Conservation (phyloP, 306 rosid genomes). For the Begonia loranthoides region DNA sequence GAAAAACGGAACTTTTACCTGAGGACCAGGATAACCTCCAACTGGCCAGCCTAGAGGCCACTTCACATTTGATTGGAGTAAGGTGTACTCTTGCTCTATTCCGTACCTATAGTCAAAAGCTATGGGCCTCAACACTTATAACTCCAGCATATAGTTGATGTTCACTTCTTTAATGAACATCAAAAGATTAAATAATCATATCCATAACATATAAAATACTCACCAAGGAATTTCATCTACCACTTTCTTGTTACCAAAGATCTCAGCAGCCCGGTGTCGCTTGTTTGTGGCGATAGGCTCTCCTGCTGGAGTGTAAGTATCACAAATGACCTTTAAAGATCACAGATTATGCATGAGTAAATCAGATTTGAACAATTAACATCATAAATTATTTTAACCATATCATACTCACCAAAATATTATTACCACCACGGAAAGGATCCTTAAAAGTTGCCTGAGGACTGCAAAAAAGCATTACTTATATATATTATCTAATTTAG, state of each 20-base stretch:
- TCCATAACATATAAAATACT: background rate
- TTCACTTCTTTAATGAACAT: background rate
- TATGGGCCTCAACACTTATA: background rate
- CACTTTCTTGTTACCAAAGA: conserved; percentile 71
- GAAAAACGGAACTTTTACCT: conserved; percentile 29
- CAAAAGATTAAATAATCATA: conserved; percentile 1
- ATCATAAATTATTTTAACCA: background rate
- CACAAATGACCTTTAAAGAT: conserved; percentile 67
- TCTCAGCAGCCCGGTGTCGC: conserved; percentile 74
- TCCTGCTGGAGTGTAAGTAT: conserved; percentile 77
- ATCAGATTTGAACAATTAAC: conserved; percentile 5
- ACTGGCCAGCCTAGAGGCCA: conserved; percentile 99
- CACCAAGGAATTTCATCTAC: conserved; percentile 78
- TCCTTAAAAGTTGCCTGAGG: conserved; percentile 96
- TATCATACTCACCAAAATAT: conserved; percentile 62
- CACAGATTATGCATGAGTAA: conserved; percentile 17
- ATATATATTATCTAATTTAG: no score
- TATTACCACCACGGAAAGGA: conserved; percentile 97
- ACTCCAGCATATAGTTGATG: no score
- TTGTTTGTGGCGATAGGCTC: conserved; percentile 97
- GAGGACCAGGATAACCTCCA: conserved; percentile 99
- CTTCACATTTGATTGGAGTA: conserved; percentile 77
- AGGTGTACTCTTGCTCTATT: conserved; percentile 97
- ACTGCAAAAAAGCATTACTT: conserved; percentile 21
- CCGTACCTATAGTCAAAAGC: conserved; percentile 51